These are phyloP conservation scores for Coemansia sp. DNA, from an alignment of 192 early-diverging fungal genomes.

Conservation along the genomic window DNA sequence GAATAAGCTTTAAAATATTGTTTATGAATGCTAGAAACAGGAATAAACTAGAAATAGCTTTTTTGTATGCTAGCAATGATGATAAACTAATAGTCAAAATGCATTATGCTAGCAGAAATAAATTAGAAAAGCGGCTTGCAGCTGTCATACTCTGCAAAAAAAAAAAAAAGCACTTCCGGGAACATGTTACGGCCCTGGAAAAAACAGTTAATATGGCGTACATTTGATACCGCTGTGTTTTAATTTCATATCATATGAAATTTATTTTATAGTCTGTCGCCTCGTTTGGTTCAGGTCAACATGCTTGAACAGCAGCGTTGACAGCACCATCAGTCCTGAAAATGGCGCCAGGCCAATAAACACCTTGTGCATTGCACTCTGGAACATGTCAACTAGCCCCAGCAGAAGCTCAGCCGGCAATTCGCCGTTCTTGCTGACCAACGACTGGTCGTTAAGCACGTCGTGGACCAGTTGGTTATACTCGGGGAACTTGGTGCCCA, in stretches of 20 bases:
- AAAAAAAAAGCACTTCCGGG: too few species aligned
- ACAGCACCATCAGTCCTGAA: slow-evolving; percentile 45
- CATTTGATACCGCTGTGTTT: too few species aligned
- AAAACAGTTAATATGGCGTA: background rate
- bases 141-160: background rate
- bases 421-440: slow-evolving; percentile 18
- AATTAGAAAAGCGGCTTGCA: background rate
- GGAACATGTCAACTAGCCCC: slow-evolving; percentile 55
- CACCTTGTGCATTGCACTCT: slow-evolving; percentile 53
- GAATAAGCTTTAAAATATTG: too few species aligned
- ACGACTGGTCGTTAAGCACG: slow-evolving; percentile 49
- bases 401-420: slow-evolving; percentile 44
- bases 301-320: slow-evolving; percentile 41
- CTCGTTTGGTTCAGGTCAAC: slow-evolving; percentile 21
- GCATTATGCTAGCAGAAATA: background rate
- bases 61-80: too few species aligned
- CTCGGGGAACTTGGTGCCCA: slow-evolving; percentile 36
- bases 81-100: too few species aligned
- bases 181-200: background rate
- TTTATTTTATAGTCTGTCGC: slow-evolving; percentile 42
- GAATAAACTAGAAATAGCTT: too few species aligned
- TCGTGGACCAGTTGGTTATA: slow-evolving; percentile 48
- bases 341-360: slow-evolving; percentile 58
- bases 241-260: too few species aligned
- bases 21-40: too few species aligned